Base-by-base conservation (phyloP, 192 early-diverging fungal genomes). In the Coemansia sp. region DNA sequence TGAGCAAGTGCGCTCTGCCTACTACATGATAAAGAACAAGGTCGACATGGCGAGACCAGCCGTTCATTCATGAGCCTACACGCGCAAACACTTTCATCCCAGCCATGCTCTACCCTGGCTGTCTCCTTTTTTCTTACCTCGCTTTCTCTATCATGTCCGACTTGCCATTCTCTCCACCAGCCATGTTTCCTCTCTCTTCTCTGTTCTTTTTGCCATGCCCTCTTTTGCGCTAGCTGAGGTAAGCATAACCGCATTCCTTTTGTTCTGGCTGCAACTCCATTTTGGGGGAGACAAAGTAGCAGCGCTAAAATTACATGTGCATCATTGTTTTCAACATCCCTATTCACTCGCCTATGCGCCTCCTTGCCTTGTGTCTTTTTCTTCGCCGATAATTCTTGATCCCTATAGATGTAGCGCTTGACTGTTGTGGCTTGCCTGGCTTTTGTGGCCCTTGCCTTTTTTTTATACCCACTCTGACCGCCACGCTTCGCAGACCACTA, bases 1-100 rank as follows among this genome's bases (percentile, higher is more conserved):
- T 56, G 73, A 76, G 40, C 73, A 82, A 57, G 79, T 82, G 63
- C 73, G 74, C 48, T 65, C 70, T 16, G 79, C 79, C 37, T 82
- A 73, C 63, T 59, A 62, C 60, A 69, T 76, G 72, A 82, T 82
- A 21, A 75, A 82, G 65, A 60, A 69, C 59, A 72, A 76, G 60
- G 50, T 82, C 39, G 79, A 68, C 45, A 67, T 39, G 20, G 66
- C 70, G 3, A 73, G 70, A 18, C 79, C 69, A 2, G 14, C 73
- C 2, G 50, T n/a, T 33, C 69, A 66, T 9, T 55, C 56, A 24
- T 71, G 56, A 37, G 31, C 18, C 11, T 33, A 21, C 20, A 38
- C 20, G 51, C 51, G 55, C 14, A 16, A 23, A 23, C 9, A 2
- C 45, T 28, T 26, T 8, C 24, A 28, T 10, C 9, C 2, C 48